Evolutionary conservation across 306 rosid genomes (phyloP).

Genomic region (Alnus glutinosa): DNA sequence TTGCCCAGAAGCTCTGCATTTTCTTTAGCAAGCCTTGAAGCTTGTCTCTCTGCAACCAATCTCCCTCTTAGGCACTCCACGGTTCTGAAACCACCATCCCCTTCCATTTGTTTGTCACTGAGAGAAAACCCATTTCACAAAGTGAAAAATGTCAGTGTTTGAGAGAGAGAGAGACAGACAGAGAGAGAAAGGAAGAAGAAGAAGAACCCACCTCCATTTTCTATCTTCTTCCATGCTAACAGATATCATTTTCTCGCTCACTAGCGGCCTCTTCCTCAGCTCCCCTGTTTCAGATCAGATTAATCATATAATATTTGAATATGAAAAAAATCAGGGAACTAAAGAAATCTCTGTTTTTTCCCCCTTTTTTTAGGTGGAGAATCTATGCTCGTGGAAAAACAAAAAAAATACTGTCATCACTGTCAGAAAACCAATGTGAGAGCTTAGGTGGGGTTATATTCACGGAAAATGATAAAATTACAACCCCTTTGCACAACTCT

Average conservation of each 20-base stretch:
- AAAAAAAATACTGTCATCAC: conserved; percentile 33
- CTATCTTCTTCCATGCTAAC: conserved; percentile 30
- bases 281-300: conserved; percentile 30
- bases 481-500: no score
- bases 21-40: conserved; percentile 73
- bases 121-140: conserved; percentile 30
- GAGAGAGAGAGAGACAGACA: conserved; percentile 7
- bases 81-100: conserved; percentile 55
- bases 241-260: conserved; percentile 26
- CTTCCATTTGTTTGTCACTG: conserved; percentile 54
- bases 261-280: background rate
- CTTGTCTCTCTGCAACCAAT: conserved; percentile 84
- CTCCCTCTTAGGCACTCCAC: conserved; percentile 82
- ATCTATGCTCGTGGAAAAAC: conserved; percentile 27
- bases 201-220: conserved; percentile 49
- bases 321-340: background rate
- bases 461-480: no score
- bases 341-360: background rate
- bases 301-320: background rate
- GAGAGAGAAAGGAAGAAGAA: conserved; percentile 21
- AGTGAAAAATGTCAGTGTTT: background rate
- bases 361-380: conserved; percentile 15
- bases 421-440: conserved; percentile 34
- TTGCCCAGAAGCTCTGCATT: conserved; percentile 54
- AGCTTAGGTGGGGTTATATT: conserved; percentile 6